These are phyloP conservation scores for Barnettozyma hawaiiensis DNA, from an alignment of 1,139 yeast genomes.

Conservation along the genomic window DNA sequence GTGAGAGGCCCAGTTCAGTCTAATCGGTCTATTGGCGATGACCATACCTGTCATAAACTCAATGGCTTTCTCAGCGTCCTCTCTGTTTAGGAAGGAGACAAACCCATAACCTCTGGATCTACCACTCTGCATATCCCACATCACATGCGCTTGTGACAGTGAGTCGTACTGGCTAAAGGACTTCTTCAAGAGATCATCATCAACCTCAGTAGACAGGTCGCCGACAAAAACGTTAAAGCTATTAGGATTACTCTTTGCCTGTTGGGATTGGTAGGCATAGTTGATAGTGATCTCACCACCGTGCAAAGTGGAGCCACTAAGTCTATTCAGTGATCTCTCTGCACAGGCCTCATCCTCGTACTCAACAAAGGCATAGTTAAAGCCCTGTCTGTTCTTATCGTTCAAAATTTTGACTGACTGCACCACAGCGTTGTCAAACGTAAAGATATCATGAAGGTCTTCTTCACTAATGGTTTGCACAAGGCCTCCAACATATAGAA, in stretches of 20 bases:
- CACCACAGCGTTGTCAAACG: slow-evolving; percentile 52
- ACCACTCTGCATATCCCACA: slow-evolving; percentile 97
- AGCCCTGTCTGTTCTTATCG: slow-evolving; percentile 70
- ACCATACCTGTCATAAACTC: slow-evolving; percentile 69
- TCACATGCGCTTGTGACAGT: slow-evolving; percentile 79
- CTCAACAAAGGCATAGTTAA: slow-evolving; percentile 82
- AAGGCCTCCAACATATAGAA: slow-evolving; percentile 73
- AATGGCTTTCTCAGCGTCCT: slow-evolving; percentile 73
- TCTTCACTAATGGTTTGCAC: slow-evolving; percentile 63
- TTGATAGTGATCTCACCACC: slow-evolving; percentile 57
- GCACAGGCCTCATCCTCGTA: slow-evolving; percentile 57
- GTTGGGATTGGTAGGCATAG: slow-evolving; percentile 81
- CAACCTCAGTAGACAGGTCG: slow-evolving; percentile 76
- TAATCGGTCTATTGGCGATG: slow-evolving; percentile 68
- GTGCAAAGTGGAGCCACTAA: slow-evolving; percentile 52
- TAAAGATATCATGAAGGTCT: slow-evolving; percentile 51
- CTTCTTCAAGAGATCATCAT: slow-evolving; percentile 61
- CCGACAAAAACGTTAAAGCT: slow-evolving; percentile 81
- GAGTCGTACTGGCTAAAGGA: slow-evolving; percentile 60
- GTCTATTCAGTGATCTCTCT: slow-evolving; percentile 50
- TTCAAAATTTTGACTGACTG: slow-evolving; percentile 61
- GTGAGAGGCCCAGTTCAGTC: slow-evolving; percentile 89
- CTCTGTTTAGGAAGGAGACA: slow-evolving; percentile 64
- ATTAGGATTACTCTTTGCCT: slow-evolving; percentile 44
- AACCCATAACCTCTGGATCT: slow-evolving; percentile 90